phyloP scores from a whole-genome alignment of 441 rosid genomes.

The Croton setiger region DNA sequence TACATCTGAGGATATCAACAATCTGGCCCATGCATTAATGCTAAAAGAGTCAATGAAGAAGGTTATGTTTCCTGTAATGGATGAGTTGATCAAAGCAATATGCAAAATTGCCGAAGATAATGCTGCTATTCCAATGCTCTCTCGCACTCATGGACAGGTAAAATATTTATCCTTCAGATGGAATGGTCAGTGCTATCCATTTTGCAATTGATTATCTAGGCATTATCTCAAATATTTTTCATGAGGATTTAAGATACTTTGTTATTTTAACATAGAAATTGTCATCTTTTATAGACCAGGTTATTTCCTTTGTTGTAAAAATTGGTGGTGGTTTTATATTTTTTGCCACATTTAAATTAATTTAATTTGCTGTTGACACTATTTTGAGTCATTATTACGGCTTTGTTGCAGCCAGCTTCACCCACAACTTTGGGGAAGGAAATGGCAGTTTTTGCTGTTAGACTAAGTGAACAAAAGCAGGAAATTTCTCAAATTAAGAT shows the following conservation, averaged over 20 bases:
- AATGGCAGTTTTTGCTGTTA: constrained; percentile 81
- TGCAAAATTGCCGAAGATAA: constrained; percentile 60
- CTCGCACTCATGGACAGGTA: constrained; percentile 99
- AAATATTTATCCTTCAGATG: constrained; percentile 4
- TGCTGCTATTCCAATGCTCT: constrained; percentile 82
- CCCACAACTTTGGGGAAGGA: constrained; percentile 96
- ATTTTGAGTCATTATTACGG: not conserved
- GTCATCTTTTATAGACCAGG: not conserved
- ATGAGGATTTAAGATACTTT: not conserved
- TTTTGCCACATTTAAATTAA: not conserved
- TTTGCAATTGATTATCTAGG: not conserved
- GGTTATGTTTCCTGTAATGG: constrained; percentile 76
- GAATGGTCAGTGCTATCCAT: not conserved
- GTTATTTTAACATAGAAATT: not conserved
- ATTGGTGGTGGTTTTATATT: constrained; percentile 6
- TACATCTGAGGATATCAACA: constrained; percentile 95
- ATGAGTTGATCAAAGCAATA: constrained; percentile 56
- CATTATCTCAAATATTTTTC: not conserved
- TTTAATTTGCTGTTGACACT: not conserved
- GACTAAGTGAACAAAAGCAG: constrained; percentile 74
- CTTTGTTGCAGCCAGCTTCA: constrained; percentile 75
- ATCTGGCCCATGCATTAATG: constrained; percentile 91
- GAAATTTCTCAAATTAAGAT: constrained; percentile 68
- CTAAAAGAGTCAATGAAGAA: constrained; percentile 60
- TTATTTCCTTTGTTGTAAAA: constrained; percentile 1